phyloP scores from a whole-genome alignment of 1,139 yeast species.

The Hyphopichia buzzinii region DNA sequence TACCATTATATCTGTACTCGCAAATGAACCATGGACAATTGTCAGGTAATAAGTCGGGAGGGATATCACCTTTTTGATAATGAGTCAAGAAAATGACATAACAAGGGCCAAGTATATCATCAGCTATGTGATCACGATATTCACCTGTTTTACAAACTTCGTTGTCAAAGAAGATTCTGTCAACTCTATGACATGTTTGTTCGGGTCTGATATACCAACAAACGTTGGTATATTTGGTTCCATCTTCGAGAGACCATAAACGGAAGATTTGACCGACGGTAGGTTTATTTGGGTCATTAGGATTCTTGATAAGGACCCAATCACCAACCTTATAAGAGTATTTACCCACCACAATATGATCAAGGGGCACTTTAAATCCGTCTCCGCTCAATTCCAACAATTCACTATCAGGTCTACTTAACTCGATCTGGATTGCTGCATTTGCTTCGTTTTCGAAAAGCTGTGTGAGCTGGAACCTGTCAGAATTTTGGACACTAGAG shows the following conservation, averaged over 20 bases:
- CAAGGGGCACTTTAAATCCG: constrained; percentile 72
- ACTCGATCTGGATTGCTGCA: constrained; percentile 62
- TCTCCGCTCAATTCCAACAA: constrained; percentile 67
- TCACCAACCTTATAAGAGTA: constrained; percentile 83
- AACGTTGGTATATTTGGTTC: constrained; percentile 83
- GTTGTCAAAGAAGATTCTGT: constrained; percentile 83
- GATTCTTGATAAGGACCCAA: constrained; percentile 87
- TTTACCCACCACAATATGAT: constrained; percentile 69
- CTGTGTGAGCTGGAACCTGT: constrained; percentile 58
- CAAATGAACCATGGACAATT: constrained; percentile 90
- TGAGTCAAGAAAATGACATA: constrained; percentile 92
- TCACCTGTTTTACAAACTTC: constrained; percentile 97
- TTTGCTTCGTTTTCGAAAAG: constrained; percentile 62
- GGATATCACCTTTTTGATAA: constrained; percentile 93
- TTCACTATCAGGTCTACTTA: constrained; percentile 78
- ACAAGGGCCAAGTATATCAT: constrained; percentile 89
- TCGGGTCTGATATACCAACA: constrained; percentile 99
- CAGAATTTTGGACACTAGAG: constrained; percentile 54
- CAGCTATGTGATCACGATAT: constrained; percentile 88
- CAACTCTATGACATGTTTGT: constrained; percentile 92
- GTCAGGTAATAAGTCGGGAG: constrained; percentile 55
- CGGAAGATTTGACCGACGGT: constrained; percentile 92
- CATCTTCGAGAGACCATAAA: constrained; percentile 85
- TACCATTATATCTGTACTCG: constrained; percentile 91
- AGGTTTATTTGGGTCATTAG: constrained; percentile 85